Conservation (phyloP, 2,329 filamentous ascomycete genomes). For the Atkinsonella hypoxylon region DNA sequence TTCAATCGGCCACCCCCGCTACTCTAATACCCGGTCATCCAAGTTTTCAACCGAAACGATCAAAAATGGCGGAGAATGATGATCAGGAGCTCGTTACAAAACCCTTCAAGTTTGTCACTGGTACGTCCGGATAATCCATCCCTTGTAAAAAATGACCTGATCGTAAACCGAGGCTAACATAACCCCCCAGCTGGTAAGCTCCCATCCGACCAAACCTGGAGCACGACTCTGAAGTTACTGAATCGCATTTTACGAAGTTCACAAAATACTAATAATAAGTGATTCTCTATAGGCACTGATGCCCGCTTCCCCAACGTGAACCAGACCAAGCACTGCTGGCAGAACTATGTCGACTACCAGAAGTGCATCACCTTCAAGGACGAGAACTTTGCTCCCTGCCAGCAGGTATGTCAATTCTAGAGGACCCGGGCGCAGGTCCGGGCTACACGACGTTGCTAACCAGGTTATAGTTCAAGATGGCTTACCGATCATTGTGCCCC, state of each 20-base stretch:
- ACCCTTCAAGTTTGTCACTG: slow-evolving; percentile 99
- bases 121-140: slow-evolving; percentile 47
- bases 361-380: slow-evolving; percentile 98
- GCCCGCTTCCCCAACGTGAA: slow-evolving; percentile 98
- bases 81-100: slow-evolving; percentile 72
- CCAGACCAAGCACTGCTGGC: slow-evolving; percentile 99
- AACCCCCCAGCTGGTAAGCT: slow-evolving; percentile 32
- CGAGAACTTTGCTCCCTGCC: slow-evolving; percentile 95
- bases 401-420: slow-evolving; percentile 53
- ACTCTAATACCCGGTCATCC: slow-evolving; percentile 9
- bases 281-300: slow-evolving; percentile 64
- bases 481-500: slow-evolving; percentile 95
- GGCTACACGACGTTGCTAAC: slow-evolving; percentile 10
- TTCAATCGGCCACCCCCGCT: slow-evolving; percentile 14
- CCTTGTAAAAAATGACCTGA: slow-evolving; percentile 21
- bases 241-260: slow-evolving; percentile 12
- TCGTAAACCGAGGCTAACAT: slow-evolving; percentile 28
- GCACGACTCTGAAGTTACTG: slow-evolving; percentile 14
- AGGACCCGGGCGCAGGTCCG: not conserved
- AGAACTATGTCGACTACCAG: slow-evolving; percentile 99
- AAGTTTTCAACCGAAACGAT: slow-evolving; percentile 19
- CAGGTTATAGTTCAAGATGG: slow-evolving; percentile 69
- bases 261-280: slow-evolving; percentile 7
- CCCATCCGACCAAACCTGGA: slow-evolving; percentile 10
- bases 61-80: slow-evolving; percentile 83